Evolutionary conservation across 108 stramenopile species (phyloP).

Genomic region (Mayamaea pseudoterrestris): DNA sequence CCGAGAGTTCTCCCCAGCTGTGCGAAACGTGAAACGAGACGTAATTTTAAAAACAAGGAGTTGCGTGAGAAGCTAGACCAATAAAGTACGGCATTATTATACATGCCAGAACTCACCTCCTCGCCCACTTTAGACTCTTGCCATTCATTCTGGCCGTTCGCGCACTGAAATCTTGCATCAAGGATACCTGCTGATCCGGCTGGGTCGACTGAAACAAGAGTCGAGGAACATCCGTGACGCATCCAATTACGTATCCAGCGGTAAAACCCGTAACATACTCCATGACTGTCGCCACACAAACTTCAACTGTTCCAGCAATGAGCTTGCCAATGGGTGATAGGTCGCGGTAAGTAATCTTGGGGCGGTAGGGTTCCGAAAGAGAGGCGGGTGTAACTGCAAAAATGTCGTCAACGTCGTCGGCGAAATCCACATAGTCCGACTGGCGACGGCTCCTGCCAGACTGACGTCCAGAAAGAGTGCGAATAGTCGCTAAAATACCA

Average conservation of each 20-base stretch:
- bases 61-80: too few relatives aligned
- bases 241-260: constrained; percentile 42
- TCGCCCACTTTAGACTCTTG: constrained; percentile 32
- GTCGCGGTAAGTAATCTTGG: constrained; percentile 15
- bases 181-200: constrained; percentile 1
- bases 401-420: too few relatives aligned
- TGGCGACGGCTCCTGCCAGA: too few relatives aligned
- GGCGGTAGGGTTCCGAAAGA: too few relatives aligned
- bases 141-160: constrained; percentile 35
- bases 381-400: too few relatives aligned
- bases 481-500: too few relatives aligned
- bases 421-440: too few relatives aligned
- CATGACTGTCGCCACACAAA: constrained; percentile 29
- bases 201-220: constrained; percentile 10
- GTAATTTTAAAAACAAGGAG: too few relatives aligned
- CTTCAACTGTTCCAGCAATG: constrained; percentile 45
- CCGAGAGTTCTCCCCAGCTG: constrained; percentile 54
- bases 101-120: too few relatives aligned
- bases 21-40: too few relatives aligned
- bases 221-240: constrained; percentile 33
- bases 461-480: too few relatives aligned
- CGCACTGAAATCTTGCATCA: constrained; percentile 15
- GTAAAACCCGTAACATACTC: constrained; percentile 50
- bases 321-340: constrained; percentile 43
- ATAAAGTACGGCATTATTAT: too few relatives aligned